Percentiles rank a stretch among this genome's conserved stretches.
These are phyloP conservation scores for Ophiognomonia clavigignenti-juglandacearum DNA, from an alignment of 2,329 filamentous ascomycete genomes.

Conservation along the genomic window DNA sequence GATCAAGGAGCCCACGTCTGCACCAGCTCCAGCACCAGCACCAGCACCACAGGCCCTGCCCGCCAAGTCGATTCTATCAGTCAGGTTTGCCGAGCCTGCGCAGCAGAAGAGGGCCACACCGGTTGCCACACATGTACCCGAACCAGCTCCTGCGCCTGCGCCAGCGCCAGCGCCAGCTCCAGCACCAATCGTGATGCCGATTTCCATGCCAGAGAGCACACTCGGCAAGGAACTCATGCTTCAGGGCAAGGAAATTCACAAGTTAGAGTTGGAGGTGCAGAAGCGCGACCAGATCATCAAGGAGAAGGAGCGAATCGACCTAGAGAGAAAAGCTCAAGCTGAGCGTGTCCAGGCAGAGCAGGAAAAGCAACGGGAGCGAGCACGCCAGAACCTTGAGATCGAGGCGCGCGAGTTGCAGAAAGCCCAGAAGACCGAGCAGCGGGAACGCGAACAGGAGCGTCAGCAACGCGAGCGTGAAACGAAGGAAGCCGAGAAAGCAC, in stretches of 20 bases:
- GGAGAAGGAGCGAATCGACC: conserved; percentile 11
- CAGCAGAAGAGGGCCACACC: not conserved
- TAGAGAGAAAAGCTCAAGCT: conserved; percentile 3
- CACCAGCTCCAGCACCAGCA: not conserved
- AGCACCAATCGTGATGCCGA: no score
- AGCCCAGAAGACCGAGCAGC: not conserved
- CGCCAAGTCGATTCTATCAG: conserved; percentile 3
- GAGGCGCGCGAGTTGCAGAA: conserved; percentile 8
- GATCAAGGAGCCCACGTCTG: not conserved
- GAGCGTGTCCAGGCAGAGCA: conserved; percentile 6
- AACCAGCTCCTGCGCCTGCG: no score
- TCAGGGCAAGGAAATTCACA: conserved; percentile 13
- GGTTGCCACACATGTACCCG: no score
- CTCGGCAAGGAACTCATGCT: conserved; percentile 15
- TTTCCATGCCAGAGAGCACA: conserved; percentile 1
- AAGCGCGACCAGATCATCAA: conserved; percentile 6
- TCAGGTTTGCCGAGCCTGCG: conserved; percentile 13
- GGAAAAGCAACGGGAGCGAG: conserved; percentile 9
- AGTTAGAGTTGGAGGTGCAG: conserved; percentile 12
- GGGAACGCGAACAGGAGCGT: not conserved
- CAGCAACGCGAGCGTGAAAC: not conserved
- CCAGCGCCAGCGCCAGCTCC: no score
- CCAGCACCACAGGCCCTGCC: not conserved
- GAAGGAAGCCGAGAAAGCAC: not conserved
- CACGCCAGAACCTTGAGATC: conserved; percentile 8